Conservation (phyloP, 2,329 filamentous ascomycete species). For the Colletotrichum plurivorum region DNA sequence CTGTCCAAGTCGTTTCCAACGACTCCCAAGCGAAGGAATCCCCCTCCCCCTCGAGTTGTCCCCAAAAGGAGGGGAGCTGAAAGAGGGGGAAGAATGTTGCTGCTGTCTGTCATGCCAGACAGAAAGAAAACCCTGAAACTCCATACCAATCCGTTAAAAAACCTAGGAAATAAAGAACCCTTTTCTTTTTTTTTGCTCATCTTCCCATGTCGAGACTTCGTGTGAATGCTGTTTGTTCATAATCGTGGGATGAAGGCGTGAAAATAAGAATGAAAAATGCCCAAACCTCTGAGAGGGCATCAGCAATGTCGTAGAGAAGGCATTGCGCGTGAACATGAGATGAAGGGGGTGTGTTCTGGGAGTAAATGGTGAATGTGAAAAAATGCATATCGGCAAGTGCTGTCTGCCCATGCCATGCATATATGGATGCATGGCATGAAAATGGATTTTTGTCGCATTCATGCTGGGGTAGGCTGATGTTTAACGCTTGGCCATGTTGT, state of each 20-base stretch:
- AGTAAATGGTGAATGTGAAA: constrained; percentile 19
- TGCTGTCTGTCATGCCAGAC: constrained; percentile 19
- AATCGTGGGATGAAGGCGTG: constrained; percentile 25
- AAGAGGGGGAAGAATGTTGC: no score
- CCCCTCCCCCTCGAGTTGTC: constrained; percentile 11
- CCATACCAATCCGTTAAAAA: constrained; percentile 26
- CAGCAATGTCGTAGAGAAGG: constrained; percentile 26
- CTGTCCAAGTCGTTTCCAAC: constrained; percentile 35
- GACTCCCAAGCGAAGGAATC: constrained; percentile 30
- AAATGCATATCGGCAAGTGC: constrained; percentile 24
- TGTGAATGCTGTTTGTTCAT: constrained; percentile 37
- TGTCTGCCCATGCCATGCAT: not conserved
- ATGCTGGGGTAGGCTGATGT: constrained; percentile 8
- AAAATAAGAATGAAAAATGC: constrained; percentile 18
- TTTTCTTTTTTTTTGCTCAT: constrained; percentile 37
- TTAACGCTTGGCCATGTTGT: constrained; percentile 45
- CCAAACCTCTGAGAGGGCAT: constrained; percentile 31
- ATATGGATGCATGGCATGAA: not conserved
- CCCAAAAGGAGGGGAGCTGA: constrained; percentile 1
- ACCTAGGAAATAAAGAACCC: constrained; percentile 16
- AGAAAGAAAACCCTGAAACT: constrained; percentile 21
- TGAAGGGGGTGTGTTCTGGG: constrained; percentile 1
- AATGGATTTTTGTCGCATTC: constrained; percentile 11
- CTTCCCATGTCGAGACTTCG: constrained; percentile 29
- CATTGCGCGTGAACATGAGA: not conserved